Base-by-base conservation (phyloP, 2,329 filamentous ascomycete genomes). In the Boeremia lycopersici region DNA sequence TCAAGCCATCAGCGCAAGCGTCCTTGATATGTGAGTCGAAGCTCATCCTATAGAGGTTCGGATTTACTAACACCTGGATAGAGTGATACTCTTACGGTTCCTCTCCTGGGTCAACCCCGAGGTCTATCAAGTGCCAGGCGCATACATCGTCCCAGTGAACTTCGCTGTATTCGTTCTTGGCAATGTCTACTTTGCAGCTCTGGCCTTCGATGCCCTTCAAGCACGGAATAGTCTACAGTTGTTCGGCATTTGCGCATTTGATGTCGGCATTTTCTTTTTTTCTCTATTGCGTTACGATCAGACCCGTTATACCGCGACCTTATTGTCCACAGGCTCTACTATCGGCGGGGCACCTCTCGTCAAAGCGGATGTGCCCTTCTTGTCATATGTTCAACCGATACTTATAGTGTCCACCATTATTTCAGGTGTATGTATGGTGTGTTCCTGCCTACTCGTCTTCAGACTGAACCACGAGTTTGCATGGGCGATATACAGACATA, bases 201-300 rank as follows among this genome's bases (percentile, higher is more conserved):
- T 70, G 6, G 55, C 65, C n/a, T 57, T 68, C 7, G 66, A 70
- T 34, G 63, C 66, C 7, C 52, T 64, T 13, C 58, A 60, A 10
- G 58, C 60, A 36, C 67, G 66, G 33, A 69, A 69, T 40, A 63
- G 63, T 31, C 56, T 69, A 9, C 66, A 70, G 44, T 36, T 69
- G 1, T 64, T 64, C 8, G 57, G 53, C 8, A 54, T 61, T 40
- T 63, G 62, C 34, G 36, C 61, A n/a, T 58, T 58, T 33, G 65
- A 70, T 33, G 31, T 61, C 8, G 61, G 56, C 23, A 43, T 70
- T 6, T 59, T 60, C 7, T 28, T 61, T 1, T 61, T 60, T 2
- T 54, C 62, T 6, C 30, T 63, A 25, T 50, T 70, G 58, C 61
- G 60, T n/a, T 64, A 64, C 28, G 42, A 40, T n/a, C 62, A 68